Evolutionary conservation across 1,284 basidiomycete species (phyloP).

Genomic region (Malassezia equina): DNA sequence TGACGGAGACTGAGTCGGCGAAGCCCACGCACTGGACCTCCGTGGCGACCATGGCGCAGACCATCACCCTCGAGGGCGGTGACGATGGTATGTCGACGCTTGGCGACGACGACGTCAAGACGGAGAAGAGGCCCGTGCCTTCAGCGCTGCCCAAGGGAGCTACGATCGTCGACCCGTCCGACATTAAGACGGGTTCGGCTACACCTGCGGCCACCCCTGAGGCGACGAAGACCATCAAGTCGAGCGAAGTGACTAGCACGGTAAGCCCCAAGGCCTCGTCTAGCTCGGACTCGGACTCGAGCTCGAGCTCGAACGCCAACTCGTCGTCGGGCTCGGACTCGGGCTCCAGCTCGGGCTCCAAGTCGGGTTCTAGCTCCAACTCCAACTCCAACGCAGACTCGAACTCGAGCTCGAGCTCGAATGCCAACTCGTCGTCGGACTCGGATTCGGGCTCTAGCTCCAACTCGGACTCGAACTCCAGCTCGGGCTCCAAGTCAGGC

Average conservation of each 20-base stretch:
- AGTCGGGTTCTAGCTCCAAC: no score
- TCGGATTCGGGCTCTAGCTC: conserved; percentile 5
- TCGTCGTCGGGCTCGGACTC: neutral
- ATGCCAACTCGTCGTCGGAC: neutral
- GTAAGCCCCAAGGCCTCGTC: neutral
- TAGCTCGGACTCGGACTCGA: conserved; percentile 1
- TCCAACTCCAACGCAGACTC: neutral
- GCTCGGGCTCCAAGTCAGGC: no score
- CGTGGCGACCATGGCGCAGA: neutral
- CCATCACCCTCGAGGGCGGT: conserved; percentile 8
- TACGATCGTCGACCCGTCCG: neutral
- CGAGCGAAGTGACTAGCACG: neutral
- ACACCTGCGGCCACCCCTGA: neutral
- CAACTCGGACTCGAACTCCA: no score
- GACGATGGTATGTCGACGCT: neutral
- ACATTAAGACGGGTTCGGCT: neutral
- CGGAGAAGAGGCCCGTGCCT: neutral
- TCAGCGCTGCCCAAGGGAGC: neutral
- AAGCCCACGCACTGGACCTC: conserved; percentile 8
- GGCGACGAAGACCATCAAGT: neutral
- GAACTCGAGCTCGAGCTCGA: conserved; percentile 7
- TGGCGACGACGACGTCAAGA: neutral
- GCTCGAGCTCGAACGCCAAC: conserved; percentile 5
- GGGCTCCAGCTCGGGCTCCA: conserved; percentile 7
- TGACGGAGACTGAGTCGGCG: conserved; percentile 1